Base-by-base conservation (phyloP, 2,329 filamentous ascomycete species). In the Aureobasidium sp. region DNA sequence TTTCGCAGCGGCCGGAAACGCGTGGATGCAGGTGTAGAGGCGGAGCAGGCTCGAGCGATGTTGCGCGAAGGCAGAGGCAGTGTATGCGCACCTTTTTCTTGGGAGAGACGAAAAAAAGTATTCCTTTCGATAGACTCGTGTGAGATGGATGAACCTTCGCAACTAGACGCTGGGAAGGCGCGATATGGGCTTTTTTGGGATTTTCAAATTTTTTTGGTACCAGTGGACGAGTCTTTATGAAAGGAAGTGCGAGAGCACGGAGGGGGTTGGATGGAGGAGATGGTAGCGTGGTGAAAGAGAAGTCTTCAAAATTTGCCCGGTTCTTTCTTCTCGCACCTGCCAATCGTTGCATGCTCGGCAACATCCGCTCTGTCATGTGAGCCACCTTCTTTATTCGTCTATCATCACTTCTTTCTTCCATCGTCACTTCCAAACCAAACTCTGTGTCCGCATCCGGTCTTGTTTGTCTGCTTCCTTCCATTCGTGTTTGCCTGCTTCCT, bases 131-230 rank as follows among this genome's bases (percentile, higher is more conserved):
- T 50, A 44, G 50, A 61, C 49, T 61, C 59, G 59, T 52, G 48
- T 39, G 41, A 34, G 59, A 48, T 53, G 36, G 36, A 48, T 55
- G 39, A 61, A 63, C 52, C 60, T 57, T 59, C 59, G 54, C 53
- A 63, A 53, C 49, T 49, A 48, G 59, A 54, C 49, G 59, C 49
- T 61, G 64, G 61, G 65, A 69, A 69, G 65, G 61, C 66, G 64
- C 57, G 57, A 59, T 59, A 71, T 66, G 65, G 69, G 64, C 64
- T 71, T 73, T 75, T 70, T 58, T 67, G 64, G 68, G 63, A 69
- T 59, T 71, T 72, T 73, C 68, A 69, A 68, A 62, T 70, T 75
- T 74, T 76, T 75, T 75, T 75, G 70, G 67, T 68, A 45, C 59
- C 48, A 54, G 61, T 50, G 61, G 47, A 53, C 59, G 62, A 62